Evolutionary conservation across 768 basidiomycete species (phyloP), one percentile per base, ranked within the genome.

Genomic region (Podaxis sp.): DNA sequence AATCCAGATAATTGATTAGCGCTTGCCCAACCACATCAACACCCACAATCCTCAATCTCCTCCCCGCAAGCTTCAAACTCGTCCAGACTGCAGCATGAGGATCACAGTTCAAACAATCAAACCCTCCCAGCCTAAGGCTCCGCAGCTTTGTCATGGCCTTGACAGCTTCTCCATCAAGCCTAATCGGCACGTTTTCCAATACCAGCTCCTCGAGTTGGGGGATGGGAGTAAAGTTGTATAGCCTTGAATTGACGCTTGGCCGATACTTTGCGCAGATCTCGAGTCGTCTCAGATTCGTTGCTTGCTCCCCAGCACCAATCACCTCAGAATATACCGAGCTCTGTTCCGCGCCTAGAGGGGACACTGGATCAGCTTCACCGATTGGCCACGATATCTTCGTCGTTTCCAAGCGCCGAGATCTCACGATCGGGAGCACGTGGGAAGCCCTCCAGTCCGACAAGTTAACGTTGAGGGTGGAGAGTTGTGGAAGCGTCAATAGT

Each of bases 361-460:
- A 22, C 12, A 44, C n/a, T 7, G 40, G 38, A 15, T 60, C 24
- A 0, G 59, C 10, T 44, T 36, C 59, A 11, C 50, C n/a, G 6
- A 53, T 11, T 33, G 59, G 59, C 59, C 59, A 60, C 22, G 59
- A 44, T 41, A 60, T 28, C 51, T 53, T 60, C n/a, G 53, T 24
- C 17, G 51, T 44, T 40, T 13, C 15, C 17, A 60, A 24, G 28
- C 50, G 40, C 26, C 30, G 51, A 10, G 38, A 40, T 24, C 26
- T 38, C 6, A 44, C 20, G 13, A 60, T 60, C 28, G 51, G 59
- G 24, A 60, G 40, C 13, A 22, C 8, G 5, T 26, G 38, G 30
- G 17, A 2, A 22, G 40, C 50, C 1, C 46, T 60, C 26, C 28
- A 28, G 26, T 54, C 59, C 11, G 53, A 40, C 17, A 60, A 36